Evolutionary conservation across 108 stramenopile species (phyloP), one percentile per base, ranked within the genome.

Genomic region (Mediolabrus comicus): DNA sequence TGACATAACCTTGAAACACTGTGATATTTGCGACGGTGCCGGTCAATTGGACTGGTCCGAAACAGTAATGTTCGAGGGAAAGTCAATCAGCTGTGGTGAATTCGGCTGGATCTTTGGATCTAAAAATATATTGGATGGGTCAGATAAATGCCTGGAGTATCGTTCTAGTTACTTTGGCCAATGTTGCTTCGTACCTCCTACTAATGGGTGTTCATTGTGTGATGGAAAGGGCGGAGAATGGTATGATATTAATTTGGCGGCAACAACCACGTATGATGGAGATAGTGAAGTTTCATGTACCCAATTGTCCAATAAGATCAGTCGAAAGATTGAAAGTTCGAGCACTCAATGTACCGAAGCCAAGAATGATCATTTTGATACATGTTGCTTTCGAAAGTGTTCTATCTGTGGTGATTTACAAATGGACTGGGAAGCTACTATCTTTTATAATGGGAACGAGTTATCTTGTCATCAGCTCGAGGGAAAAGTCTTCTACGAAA

Each of bases 321-420:
- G 46, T 36, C 12, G 33, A 14, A 59, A 33, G 22, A 57, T 68
- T 59, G 75, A 69, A n/a, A 35, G 10, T 10, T 55, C 61, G 17
- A 69, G 67, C 64, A 32, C 62, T 30, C 56, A 38, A 63, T 76
- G 74, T 31, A 16, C 29, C 0, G 61, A 75, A 27, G 28, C 62
- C 22, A 7, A 53, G 34, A 28, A 13, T 1, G 24, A 33, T 12
- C 67, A 63, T 46, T 66, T 58, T 28, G 11, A 34, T 34, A 62
- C 67, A 5, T 75, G 74, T 33, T 75, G 74, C 54, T 75, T 75
- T 33, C 36, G 41, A n/a, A 59, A 46, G 62, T 77, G 76, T 59
- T 60, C 41, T 22, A 41, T 77, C 0, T 77, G 76, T 49, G 76
- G 76, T 34, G 59, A 70, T 28, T 2, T 26, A 2, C 39, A 67